These are phyloP conservation scores for Oryza brachyantha DNA, from an alignment of 176 grass and related monocot genomes.

Conservation along the genomic window DNA sequence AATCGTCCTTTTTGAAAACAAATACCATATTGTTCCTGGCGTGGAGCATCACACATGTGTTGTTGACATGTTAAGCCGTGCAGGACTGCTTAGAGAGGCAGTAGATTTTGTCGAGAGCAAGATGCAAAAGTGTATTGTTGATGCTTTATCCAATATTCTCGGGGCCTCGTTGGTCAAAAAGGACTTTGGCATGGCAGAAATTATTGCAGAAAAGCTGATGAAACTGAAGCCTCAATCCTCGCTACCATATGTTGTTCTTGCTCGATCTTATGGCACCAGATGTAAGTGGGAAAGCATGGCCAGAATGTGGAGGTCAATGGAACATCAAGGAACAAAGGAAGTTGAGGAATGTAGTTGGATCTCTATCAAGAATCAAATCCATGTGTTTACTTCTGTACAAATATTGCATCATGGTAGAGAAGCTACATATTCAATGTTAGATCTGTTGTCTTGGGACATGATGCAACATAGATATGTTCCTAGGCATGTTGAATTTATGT, in stretches of 20 bases:
- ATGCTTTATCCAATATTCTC: constrained; percentile 62
- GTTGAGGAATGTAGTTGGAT: constrained; percentile 66
- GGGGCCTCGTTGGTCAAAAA: constrained; percentile 62
- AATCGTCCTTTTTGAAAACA: constrained; percentile 59
- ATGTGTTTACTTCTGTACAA: constrained; percentile 54
- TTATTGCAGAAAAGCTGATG: constrained; percentile 65
- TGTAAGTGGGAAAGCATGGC: constrained; percentile 89
- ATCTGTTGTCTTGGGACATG: constrained; percentile 62
- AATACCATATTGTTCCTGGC: constrained; percentile 43
- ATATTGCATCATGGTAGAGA: constrained; percentile 63
- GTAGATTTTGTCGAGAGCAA: constrained; percentile 52
- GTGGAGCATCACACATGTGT: constrained; percentile 60
- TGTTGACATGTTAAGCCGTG: constrained; percentile 61
- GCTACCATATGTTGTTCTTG: constrained; percentile 72
- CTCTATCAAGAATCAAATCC: constrained; percentile 61
- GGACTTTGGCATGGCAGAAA: constrained; percentile 47
- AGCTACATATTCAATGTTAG: constrained; percentile 52
- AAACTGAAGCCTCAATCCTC: constrained; percentile 37
- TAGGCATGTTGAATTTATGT: neutral
- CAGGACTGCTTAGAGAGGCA: constrained; percentile 71
- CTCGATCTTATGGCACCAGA: constrained; percentile 53
- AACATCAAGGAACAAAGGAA: constrained; percentile 56
- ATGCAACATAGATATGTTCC: constrained; percentile 24
- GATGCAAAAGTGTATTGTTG: constrained; percentile 24
- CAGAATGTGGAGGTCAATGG: constrained; percentile 64